Conservation (phyloP, 2,329 filamentous ascomycete species). For the Aspergillus sojae region DNA sequence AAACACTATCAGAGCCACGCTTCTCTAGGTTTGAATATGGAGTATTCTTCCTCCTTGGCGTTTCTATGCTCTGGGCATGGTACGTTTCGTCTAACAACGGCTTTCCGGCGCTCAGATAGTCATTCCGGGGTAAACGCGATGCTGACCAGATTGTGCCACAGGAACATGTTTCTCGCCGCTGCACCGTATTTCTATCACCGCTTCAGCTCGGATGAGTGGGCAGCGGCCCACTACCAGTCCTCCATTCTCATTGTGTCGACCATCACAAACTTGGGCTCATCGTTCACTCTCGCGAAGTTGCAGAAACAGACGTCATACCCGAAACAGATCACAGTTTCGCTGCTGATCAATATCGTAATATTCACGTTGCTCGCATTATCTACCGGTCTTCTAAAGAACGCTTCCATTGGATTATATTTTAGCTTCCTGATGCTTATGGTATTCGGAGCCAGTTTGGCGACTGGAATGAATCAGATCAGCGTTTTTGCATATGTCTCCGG, state of each 20-base stretch:
- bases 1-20: slow-evolving; percentile 16
- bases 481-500: slow-evolving; percentile 88
- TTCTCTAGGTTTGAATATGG: slow-evolving; percentile 88
- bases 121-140: background rate
- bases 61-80: slow-evolving; percentile 98
- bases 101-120: background rate
- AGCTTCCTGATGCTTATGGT: slow-evolving; percentile 82
- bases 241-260: slow-evolving; percentile 86
- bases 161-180: slow-evolving; percentile 98
- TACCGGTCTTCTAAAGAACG: slow-evolving; percentile 67
- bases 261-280: slow-evolving; percentile 74
- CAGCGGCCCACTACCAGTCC: slow-evolving; percentile 82
- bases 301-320: slow-evolving; percentile 86
- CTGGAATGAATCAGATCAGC: slow-evolving; percentile 89
- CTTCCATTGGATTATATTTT: slow-evolving; percentile 70
- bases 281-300: slow-evolving; percentile 75
- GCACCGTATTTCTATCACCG: slow-evolving; percentile 89
- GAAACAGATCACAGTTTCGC: slow-evolving; percentile 75
- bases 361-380: slow-evolving; percentile 81
- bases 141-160: slow-evolving; percentile 37
- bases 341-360: slow-evolving; percentile 74
- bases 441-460: slow-evolving; percentile 74
- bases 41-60: slow-evolving; percentile 81
- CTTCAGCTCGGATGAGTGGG: slow-evolving; percentile 70
- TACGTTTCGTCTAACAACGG: slow-evolving; percentile 47